Base-by-base conservation (phyloP, 1,284 basidiomycete species). In the Bjerkandera adusta region DNA sequence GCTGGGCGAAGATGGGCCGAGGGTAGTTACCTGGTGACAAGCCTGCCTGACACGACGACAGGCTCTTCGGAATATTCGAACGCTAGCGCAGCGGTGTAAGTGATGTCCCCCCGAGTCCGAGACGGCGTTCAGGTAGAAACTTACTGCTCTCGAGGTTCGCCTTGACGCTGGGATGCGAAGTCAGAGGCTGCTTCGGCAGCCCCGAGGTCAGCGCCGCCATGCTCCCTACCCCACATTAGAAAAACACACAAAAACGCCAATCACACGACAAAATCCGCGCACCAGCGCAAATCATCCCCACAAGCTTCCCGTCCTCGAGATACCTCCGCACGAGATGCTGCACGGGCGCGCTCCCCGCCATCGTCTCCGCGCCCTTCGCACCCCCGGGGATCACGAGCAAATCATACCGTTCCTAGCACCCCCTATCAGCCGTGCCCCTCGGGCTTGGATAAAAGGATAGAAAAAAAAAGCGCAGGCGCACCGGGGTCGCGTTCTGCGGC, bases 251-350 rank as follows among this genome's bases (percentile, higher is more conserved):
- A n/a, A 38, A 11, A 20, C 7, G 34, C 20, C 34, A 16, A 16
- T 36, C 13, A 8, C n/a, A 42, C 4, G 13, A 18, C 16, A 16
- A 25, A 5, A 15, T n/a, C 30, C 1, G 51, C 66, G 45, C 52
- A 81, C 88, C 89, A 45, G 89, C 90, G 58, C 89, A 92, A 44
- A 92, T 89, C 86, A 90, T 89, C 0, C 80, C 89, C 15, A 92
- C 84, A 25, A 79, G 65, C 57, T 86, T 90, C 15, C 71, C 74
- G 11, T 69, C 58, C 18, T 77, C 68, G 39, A 88, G 67, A 58
- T 81, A 90, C n/a, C 72, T 66, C 36, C 71, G 68, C 10, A 93
- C 73, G 11, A 92, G 71, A 0, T 69, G 64, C 60, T 89, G 84
- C 1, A 93, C 86, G 3, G 68, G 69, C 16, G 66, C 56, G 51